Percentiles rank a stretch among this genome's conserved stretches.
These are phyloP conservation scores for Starmerella potacharoeniae DNA, from an alignment of 805 yeast species.

Conservation along the genomic window DNA sequence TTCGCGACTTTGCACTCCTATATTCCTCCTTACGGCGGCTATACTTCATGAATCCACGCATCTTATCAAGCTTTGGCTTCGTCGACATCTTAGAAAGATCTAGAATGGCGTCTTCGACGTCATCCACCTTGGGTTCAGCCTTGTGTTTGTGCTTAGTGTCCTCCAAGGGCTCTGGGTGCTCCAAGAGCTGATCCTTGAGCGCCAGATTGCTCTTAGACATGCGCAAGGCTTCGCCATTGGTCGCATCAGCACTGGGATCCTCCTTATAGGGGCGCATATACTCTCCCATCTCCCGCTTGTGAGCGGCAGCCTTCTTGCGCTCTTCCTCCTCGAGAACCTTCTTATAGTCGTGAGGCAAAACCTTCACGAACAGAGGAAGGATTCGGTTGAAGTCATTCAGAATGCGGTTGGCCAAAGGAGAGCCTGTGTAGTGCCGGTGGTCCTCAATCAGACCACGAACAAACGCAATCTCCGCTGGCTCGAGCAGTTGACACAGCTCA, in stretches of 20 bases:
- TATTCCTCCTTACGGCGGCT: conserved; percentile 78
- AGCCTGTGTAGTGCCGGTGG: conserved; percentile 87
- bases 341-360: conserved; percentile 84
- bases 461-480: conserved; percentile 88
- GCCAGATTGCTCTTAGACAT: conserved; percentile 22
- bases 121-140: conserved; percentile 74
- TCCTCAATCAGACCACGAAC: conserved; percentile 88
- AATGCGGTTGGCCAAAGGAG: conserved; percentile 76
- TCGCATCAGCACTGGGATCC: conserved; percentile 74
- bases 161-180: neutral
- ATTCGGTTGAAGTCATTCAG: conserved; percentile 79
- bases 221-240: conserved; percentile 74
- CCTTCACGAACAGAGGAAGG: conserved; percentile 82
- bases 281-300: conserved; percentile 44
- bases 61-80: conserved; percentile 57
- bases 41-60: conserved; percentile 88
- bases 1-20: conserved; percentile 63
- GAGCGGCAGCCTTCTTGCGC: conserved; percentile 49
- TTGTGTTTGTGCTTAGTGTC: conserved; percentile 8
- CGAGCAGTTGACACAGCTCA: conserved; percentile 62
- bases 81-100: conserved; percentile 51
- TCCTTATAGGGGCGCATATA: conserved; percentile 59
- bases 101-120: conserved; percentile 76
- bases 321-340: conserved; percentile 73
- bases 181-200: conserved; percentile 14